A percentile compares a stretch with the other conserved stretches of the same genome.
phyloP scores from a whole-genome alignment of 2,329 filamentous ascomycete genomes.

The Rhinocladiella mackenziei region DNA sequence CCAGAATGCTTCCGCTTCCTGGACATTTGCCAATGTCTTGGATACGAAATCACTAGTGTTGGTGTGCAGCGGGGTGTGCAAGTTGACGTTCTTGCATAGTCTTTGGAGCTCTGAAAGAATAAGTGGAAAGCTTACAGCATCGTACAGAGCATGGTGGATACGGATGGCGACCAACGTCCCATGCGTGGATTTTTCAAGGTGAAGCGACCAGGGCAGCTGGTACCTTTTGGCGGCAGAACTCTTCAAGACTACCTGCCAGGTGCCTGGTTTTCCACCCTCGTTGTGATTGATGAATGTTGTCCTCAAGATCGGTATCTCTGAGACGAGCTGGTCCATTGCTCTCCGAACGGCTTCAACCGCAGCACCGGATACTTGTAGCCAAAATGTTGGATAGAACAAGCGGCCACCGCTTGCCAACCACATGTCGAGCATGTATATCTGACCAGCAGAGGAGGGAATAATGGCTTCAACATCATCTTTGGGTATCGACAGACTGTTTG shows the following conservation, averaged over 20 bases:
- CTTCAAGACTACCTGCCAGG: slow-evolving; percentile 21
- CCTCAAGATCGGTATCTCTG: slow-evolving; percentile 60
- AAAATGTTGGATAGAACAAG: slow-evolving; percentile 72
- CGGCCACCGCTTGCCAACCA: slow-evolving; percentile 66
- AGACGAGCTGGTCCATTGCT: slow-evolving; percentile 61
- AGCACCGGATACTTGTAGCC: slow-evolving; percentile 51
- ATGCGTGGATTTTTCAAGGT: neutral
- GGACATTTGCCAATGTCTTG: neutral
- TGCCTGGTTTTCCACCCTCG: slow-evolving; percentile 25
- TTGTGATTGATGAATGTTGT: slow-evolving; percentile 55
- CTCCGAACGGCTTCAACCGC: slow-evolving; percentile 43
- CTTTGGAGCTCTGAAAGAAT: slow-evolving; percentile 54
- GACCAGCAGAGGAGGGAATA: slow-evolving; percentile 70
- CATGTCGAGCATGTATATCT: slow-evolving; percentile 72
- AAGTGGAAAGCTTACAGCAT: slow-evolving; percentile 70
- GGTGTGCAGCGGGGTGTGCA: slow-evolving; percentile 22
- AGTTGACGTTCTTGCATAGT: slow-evolving; percentile 37
- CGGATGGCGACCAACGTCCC: slow-evolving; percentile 45
- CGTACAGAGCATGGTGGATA: slow-evolving; percentile 86
- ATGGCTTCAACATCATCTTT: slow-evolving; percentile 50
- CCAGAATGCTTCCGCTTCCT: slow-evolving; percentile 41
- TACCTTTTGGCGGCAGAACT: slow-evolving; percentile 18
- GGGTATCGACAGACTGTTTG: slow-evolving; percentile 37
- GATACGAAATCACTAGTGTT: slow-evolving; percentile 28
- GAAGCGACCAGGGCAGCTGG: slow-evolving; percentile 16